Base-by-base conservation (phyloP, 371 early-diverging fungal species). In the Syncephalastrum sp. region DNA sequence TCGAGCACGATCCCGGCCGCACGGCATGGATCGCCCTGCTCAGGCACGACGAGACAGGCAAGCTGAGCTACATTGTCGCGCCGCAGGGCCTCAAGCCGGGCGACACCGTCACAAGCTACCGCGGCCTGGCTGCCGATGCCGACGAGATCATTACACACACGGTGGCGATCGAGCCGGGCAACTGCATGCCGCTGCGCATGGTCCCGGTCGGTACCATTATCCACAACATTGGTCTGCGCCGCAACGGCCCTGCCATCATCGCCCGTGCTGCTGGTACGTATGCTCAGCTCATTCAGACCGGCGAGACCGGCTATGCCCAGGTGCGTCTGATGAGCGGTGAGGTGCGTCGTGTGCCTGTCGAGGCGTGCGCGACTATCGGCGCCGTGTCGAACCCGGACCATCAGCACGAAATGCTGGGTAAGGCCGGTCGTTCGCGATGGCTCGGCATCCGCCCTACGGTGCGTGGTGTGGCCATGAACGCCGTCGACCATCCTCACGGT, bases 391-490 rank as follows among this genome's bases (percentile, higher is more conserved):
- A 97, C 70, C 84, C 91, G 38, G 87, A 92, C 74, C 94, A 95
- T 78, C 91, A 93, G 74, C 91, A 91, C 77, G 83, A 88, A 63
- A 85, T 83, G 64, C 77, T 91, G 61, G 98, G 98, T 54, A 93
- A 92, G 63, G 99, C 99, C 46, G 99, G 99, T 60, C 86, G 90
- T 50, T 79, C 82, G 33, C 76, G 97, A 62, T 84, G 91, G 74
- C 64, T 83, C 49, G 98, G 98, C 42, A 86, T 88, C 68, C 83
- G 99, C 61, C 99, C 99, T 43, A 88, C 88, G 25, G 99, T 99
- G 42, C 89, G 99, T 84, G 96, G 98, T 92, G 94, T 98, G 73
- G 99, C 99, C 44, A 96, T 96, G 97, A 99, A 97, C 81, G 91
- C 98, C n/a, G 82, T 84, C 54, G 98, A 99, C 80, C 99, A 99